Percentiles rank a stretch among this genome's conserved stretches.
These are phyloP conservation scores for Corylus avellana DNA, from an alignment of 306 rosid genomes.

Conservation along the genomic window DNA sequence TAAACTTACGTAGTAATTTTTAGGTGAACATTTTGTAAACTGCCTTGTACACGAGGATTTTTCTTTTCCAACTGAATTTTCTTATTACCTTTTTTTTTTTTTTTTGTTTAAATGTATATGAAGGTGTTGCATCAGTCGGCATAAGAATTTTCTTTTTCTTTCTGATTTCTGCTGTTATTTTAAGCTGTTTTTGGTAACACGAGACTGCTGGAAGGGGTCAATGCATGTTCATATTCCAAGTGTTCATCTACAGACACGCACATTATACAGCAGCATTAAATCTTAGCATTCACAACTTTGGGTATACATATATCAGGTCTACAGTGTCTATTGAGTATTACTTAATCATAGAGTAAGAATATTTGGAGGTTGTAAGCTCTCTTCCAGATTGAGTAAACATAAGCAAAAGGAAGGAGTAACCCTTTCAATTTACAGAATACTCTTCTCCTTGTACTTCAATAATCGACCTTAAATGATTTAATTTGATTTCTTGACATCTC, in stretches of 20 bases:
- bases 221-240: background rate
- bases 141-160: too few relatives aligned
- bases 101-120: background rate
- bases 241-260: background rate
- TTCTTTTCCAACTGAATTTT: background rate
- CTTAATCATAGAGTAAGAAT: background rate
- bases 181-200: background rate
- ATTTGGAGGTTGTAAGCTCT: background rate
- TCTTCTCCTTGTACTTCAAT: background rate
- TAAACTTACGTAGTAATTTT: background rate
- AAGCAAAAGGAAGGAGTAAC: background rate
- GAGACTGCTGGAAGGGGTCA: background rate
- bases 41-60: background rate
- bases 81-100: background rate
- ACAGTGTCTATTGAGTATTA: background rate
- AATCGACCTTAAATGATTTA: background rate
- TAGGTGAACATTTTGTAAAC: background rate
- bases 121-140: background rate
- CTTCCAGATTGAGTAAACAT: background rate
- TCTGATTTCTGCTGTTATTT: too few relatives aligned
- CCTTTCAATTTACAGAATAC: background rate
- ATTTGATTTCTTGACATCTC: background rate
- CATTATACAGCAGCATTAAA: background rate
- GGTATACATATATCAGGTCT: background rate
- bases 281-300: background rate